Evolutionary conservation across 768 basidiomycete species (phyloP), one percentile per base, ranked within the genome.

Genomic region (Termitomyces sp.): DNA sequence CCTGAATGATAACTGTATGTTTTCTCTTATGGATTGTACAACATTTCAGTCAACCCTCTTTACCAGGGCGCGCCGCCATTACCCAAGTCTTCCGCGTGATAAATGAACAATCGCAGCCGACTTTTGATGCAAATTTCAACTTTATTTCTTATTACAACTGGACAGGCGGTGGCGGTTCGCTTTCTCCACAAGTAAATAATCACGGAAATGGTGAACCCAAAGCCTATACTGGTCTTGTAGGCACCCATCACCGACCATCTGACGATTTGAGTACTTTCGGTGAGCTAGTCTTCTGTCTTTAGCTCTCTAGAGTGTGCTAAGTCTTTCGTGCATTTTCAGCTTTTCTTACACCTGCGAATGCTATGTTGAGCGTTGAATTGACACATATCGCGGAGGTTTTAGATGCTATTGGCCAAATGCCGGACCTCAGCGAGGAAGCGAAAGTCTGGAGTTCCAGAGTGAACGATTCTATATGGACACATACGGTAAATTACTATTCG

Each of bases 81-180:
- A 72, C 79, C 56, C 86, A 89, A 65, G 85, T 92, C 36, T 88
- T 92, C 70, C 82, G 83, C 42, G 88, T 91, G 49, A 86, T 91
- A 57, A 76, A 82, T 60, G 89, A 91, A 67, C 89, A 92, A 66
- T 89, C 89, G 3, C 88, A 89, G 65, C 69, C 80, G 6, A 82
- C 85, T 4, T 90, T 88, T 60, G 88, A 90, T 64, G 75, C 76
- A 18, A 69, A 88, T 71, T 91, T 84, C 74, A 86, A 88, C 69
- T 83, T 87, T 65, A 75, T 90, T 54, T 89, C 88, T 7, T 89
- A 83, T 69, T 92, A 89, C 69, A 90, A 89, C 67, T 92, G 89
- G 90, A 91, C 89, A 6, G 89, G 90, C 18, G 82, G 82, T 16
- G 70, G 76, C 53, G 86, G 87, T 13, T 75, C 86, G 16, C 76